These are phyloP conservation scores for Glycine tomentella DNA, from an alignment of 306 rosid genomes.

Conservation along the genomic window DNA sequence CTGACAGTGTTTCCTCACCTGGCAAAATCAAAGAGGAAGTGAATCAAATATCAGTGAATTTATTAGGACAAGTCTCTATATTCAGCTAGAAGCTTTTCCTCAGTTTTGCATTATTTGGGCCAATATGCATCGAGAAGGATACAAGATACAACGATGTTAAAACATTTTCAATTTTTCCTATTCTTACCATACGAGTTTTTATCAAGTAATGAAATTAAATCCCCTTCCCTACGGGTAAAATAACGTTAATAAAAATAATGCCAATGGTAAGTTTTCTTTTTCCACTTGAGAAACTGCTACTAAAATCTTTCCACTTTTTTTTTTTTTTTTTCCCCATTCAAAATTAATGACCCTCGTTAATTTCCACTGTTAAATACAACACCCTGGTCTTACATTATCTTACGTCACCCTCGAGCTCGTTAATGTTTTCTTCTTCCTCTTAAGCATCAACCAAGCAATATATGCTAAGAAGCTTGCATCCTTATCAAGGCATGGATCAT, in stretches of 20 bases:
- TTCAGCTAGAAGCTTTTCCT: conserved; percentile 31
- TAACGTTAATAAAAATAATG: not conserved
- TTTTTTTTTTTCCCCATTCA: not conserved
- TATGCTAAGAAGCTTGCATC: not conserved
- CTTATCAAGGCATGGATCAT: not conserved
- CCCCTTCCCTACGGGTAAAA: not conserved
- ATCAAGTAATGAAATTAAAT: conserved; percentile 14
- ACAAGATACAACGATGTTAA: conserved; percentile 44
- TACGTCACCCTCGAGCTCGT: not conserved
- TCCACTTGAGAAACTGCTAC: not conserved
- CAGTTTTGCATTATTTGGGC: conserved; percentile 49
- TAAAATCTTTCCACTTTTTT: too few species aligned
- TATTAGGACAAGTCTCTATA: conserved; percentile 34
- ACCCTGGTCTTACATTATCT: not conserved
- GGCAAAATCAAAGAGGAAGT: conserved; percentile 56
- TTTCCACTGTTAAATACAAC: not conserved
- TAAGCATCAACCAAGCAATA: not conserved
- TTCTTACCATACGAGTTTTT: conserved; percentile 48
- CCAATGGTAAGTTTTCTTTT: not conserved
- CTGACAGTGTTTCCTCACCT: conserved; percentile 74
- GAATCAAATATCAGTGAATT: conserved; percentile 41
- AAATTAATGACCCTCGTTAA: not conserved
- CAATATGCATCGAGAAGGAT: conserved; percentile 46
- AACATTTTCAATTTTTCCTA: conserved; percentile 48
- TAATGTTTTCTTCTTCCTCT: not conserved